These are phyloP conservation scores for Lactarius vividus DNA, from an alignment of 768 basidiomycete genomes.

Conservation along the genomic window DNA sequence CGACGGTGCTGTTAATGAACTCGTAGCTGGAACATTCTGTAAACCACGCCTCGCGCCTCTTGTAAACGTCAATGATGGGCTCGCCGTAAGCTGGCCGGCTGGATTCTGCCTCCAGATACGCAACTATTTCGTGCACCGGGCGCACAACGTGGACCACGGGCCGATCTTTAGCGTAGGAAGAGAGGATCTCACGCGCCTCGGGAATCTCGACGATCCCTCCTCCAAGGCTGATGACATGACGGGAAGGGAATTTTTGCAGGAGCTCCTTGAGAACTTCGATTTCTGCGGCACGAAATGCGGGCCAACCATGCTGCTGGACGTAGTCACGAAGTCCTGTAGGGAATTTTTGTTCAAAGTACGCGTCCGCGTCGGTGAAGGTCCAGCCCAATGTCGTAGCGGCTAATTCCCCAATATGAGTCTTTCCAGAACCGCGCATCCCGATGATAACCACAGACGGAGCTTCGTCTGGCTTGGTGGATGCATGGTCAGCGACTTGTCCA, in stretches of 20 bases:
- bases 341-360: conserved; percentile 64
- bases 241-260: conserved; percentile 50
- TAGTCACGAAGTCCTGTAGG: conserved; percentile 65
- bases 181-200: conserved; percentile 67
- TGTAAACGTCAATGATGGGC: conserved; percentile 77
- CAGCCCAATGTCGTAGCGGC: conserved; percentile 73
- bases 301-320: conserved; percentile 84
- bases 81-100: conserved; percentile 88
- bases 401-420: conserved; percentile 81
- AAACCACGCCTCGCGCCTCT: conserved; percentile 84
- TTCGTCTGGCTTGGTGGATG: conserved; percentile 40
- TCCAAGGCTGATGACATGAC: conserved; percentile 84
- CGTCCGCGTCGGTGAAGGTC: conserved; percentile 82
- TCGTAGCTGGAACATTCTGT: conserved; percentile 76
- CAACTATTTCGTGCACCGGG: conserved; percentile 75
- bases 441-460: conserved; percentile 71
- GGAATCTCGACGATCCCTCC: conserved; percentile 92
- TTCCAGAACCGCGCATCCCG: conserved; percentile 97
- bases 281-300: conserved; percentile 84
- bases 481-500: conserved; percentile 39
- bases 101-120: conserved; percentile 73
- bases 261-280: conserved; percentile 64
- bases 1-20: conserved; percentile 71
- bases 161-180: conserved; percentile 59
- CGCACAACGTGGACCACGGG: conserved; percentile 85